Percentiles rank a stretch among this genome's conserved stretches.
These are phyloP conservation scores for Tolypocladium ovalisporum DNA, from an alignment of 2,329 filamentous ascomycete species.

Conservation along the genomic window DNA sequence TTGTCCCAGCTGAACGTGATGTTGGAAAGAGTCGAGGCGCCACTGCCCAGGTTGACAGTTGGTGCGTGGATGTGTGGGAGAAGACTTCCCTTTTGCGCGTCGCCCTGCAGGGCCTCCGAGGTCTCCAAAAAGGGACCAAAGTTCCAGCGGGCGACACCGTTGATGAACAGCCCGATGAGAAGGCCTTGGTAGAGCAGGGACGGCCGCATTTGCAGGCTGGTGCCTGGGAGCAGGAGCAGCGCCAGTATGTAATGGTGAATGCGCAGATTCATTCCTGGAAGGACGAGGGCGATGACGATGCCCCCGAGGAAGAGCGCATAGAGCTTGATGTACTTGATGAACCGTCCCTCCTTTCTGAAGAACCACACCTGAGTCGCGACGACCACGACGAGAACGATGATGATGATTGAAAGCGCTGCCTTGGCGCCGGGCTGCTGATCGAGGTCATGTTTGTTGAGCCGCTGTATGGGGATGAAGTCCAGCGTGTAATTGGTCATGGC, in stretches of 20 bases:
- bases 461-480: slow-evolving; percentile 83
- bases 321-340: slow-evolving; percentile 66
- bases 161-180: slow-evolving; percentile 83
- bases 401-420: slow-evolving; percentile 67
- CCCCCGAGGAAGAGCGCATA: slow-evolving; percentile 57
- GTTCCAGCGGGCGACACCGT: slow-evolving; percentile 88
- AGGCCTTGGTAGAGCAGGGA: slow-evolving; percentile 82
- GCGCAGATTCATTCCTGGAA: slow-evolving; percentile 71
- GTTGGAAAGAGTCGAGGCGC: slow-evolving; percentile 38
- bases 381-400: slow-evolving; percentile 58
- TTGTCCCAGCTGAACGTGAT: slow-evolving; percentile 51
- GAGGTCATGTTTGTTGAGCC: slow-evolving; percentile 84
- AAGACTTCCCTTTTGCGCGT: slow-evolving; percentile 50
- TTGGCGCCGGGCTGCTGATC: slow-evolving; percentile 81
- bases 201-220: slow-evolving; percentile 76
- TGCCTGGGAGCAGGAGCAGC: slow-evolving; percentile 77
- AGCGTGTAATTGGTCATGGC: slow-evolving; percentile 93
- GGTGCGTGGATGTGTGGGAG: slow-evolving; percentile 44
- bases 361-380: slow-evolving; percentile 70
- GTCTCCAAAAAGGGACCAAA: slow-evolving; percentile 87
- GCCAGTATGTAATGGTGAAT: slow-evolving; percentile 94
- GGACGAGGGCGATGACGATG: slow-evolving; percentile 58
- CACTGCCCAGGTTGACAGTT: slow-evolving; percentile 30
- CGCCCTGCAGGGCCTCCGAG: slow-evolving; percentile 57
- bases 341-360: slow-evolving; percentile 73